phyloP scores from a whole-genome alignment of 2,329 filamentous ascomycete species.

The Trichophyton verrucosum region DNA sequence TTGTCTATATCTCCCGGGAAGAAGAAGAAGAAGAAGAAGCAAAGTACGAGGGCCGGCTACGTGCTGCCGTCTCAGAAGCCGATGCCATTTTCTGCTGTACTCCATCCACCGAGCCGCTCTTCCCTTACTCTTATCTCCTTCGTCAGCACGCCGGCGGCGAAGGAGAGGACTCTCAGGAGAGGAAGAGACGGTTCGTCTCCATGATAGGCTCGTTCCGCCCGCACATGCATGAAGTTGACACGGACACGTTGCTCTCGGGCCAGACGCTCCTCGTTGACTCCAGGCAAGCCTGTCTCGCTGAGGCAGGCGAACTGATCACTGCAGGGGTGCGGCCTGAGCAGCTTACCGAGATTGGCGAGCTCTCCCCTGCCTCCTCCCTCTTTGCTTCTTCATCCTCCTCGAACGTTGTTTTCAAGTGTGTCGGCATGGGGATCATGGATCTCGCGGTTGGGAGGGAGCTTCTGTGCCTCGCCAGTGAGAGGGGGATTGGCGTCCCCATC shows the following conservation, averaged over 20 bases:
- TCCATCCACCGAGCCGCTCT: conserved; percentile 35
- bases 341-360: conserved; percentile 33
- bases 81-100: conserved; percentile 42
- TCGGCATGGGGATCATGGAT: conserved; percentile 42
- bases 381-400: background rate
- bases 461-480: conserved; percentile 25
- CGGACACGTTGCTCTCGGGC: conserved; percentile 38
- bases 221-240: conserved; percentile 40
- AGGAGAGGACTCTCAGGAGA: background rate
- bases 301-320: conserved; percentile 36
- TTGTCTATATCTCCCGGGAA: conserved; percentile 7
- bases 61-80: conserved; percentile 20
- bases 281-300: conserved; percentile 33
- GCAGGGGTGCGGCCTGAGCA: conserved; percentile 27
- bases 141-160: background rate
- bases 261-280: conserved; percentile 57
- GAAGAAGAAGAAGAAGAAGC: background rate
- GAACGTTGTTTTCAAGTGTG: conserved; percentile 38
- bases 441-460: conserved; percentile 34
- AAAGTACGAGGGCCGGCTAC: conserved; percentile 18
- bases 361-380: conserved; percentile 16
- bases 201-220: conserved; percentile 45
- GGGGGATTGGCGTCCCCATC: conserved; percentile 24
- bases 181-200: conserved; percentile 34
- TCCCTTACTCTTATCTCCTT: conserved; percentile 27